These are phyloP conservation scores for Blastobotrys buckinghamii DNA, from an alignment of 1,139 yeast genomes.

Conservation along the genomic window DNA sequence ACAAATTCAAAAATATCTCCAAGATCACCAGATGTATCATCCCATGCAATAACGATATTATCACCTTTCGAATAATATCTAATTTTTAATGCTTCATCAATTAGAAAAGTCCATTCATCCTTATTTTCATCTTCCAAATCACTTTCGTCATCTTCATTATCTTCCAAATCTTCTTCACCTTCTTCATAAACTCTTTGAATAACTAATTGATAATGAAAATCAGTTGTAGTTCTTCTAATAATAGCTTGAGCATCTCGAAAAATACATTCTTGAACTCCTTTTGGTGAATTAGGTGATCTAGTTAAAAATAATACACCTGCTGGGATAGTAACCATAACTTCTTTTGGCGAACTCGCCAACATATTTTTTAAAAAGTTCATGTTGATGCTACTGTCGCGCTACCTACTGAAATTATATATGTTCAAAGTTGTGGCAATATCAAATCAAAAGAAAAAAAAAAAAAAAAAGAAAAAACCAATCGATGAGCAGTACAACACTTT, in stretches of 20 bases:
- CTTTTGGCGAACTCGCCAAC: slow-evolving; percentile 55
- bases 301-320: slow-evolving; percentile 73
- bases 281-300: slow-evolving; percentile 73
- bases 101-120: slow-evolving; percentile 64
- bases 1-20: slow-evolving; percentile 84
- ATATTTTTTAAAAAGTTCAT: slow-evolving; percentile 81
- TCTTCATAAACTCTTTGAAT: slow-evolving; percentile 65
- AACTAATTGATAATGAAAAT: slow-evolving; percentile 64
- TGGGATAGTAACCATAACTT: slow-evolving; percentile 67
- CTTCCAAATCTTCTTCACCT: slow-evolving; percentile 53
- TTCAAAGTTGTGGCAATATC: neutral
- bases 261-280: slow-evolving; percentile 80
- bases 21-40: slow-evolving; percentile 74
- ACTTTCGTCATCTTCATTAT: slow-evolving; percentile 52
- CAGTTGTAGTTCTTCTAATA: slow-evolving; percentile 62
- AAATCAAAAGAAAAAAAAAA: neutral
- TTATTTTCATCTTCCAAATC: slow-evolving; percentile 43
- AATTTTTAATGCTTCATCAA: slow-evolving; percentile 55
- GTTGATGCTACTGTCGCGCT: too few species aligned
- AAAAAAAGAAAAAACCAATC: too few species aligned
- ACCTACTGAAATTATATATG: too few species aligned
- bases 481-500: too few species aligned
- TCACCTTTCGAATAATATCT: slow-evolving; percentile 42
- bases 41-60: slow-evolving; percentile 64
- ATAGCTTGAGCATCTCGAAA: slow-evolving; percentile 70